Conservation (phyloP, 345 rosid species). For the Gossypium arboreum region DNA sequence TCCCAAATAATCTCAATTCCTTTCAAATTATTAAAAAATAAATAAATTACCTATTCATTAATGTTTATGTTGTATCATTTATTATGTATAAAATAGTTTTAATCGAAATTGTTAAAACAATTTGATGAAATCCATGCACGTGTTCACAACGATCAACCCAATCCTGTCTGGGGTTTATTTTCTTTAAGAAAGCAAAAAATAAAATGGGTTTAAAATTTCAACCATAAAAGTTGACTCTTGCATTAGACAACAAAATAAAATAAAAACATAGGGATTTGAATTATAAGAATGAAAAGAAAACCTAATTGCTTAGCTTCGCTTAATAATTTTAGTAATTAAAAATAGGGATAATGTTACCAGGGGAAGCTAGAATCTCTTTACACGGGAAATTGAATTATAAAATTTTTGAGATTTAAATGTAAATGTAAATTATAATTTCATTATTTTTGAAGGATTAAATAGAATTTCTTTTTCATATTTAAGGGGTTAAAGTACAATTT, state of each 20-base stretch:
- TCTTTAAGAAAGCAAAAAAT: neutral
- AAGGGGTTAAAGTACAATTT: too few relatives aligned
- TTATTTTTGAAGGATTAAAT: too few relatives aligned
- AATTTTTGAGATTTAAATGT: too few relatives aligned
- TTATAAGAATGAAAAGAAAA: neutral
- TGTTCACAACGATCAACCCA: neutral
- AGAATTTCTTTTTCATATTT: too few relatives aligned
- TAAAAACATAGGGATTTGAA: slow-evolving; percentile 34
- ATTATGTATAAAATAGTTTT: neutral
- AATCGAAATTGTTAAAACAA: neutral
- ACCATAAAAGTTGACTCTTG: slow-evolving; percentile 28
- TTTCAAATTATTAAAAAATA: neutral
- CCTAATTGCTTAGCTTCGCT: neutral
- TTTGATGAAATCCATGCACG: neutral
- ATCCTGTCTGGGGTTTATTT: neutral
- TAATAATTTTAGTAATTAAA: neutral
- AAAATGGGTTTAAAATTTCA: neutral
- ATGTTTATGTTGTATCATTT: neutral
- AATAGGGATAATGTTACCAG: too few relatives aligned
- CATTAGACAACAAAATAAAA: slow-evolving; percentile 27
- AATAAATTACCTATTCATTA: neutral
- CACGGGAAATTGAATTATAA: too few relatives aligned
- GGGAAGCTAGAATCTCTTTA: too few relatives aligned
- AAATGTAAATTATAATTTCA: too few relatives aligned
- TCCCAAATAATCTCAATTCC: neutral